Evolutionary conservation across 129 eudicot genomes (phyloP), one percentile per base, ranked within the genome.

Genomic region (Pulicaria dysenterica): DNA sequence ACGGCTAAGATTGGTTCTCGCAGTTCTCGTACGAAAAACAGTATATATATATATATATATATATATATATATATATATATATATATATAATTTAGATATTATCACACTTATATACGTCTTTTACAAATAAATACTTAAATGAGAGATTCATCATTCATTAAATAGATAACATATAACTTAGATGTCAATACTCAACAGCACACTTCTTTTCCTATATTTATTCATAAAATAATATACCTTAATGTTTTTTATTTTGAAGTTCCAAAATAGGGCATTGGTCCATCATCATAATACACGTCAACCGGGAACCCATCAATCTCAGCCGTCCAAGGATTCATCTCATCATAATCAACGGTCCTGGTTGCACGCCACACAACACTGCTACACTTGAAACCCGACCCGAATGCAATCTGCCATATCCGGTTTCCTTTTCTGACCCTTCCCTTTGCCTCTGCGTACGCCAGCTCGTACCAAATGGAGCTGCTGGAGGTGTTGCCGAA

Each of bases 371-470:
- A 89, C 41, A 86, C 81, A 37, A 61, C 77, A 55, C 96, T 89
- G 66, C 73, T 82, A 58, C 92, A 89, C 76, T 89, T 86, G 44
- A 89, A 89, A 12, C 92, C 90, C 37, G 89, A 84, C 66, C 96
- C 92, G 38, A 84, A 89, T 0, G 86, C 85, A 9, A 86, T 79
- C 73, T 86, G 92, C 87, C 91, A 85, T 0, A 86, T 69, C 48
- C 82, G 81, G 56, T 86, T 69, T 3, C 92, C 96, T 48, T 82
- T 89, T 51, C 51, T 72, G 24, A 89, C 55, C 86, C 86, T 83
- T 13, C 88, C 92, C 68, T 89, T 89, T 1, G 96, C 92, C 80
- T 89, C 96, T 11, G 82, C 48, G 11, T 89, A 89, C 6, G 89
- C 85, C 58, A 86, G 43, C 16, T 73, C 84, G 16, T 77, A 77